A percentile compares a stretch with the other conserved stretches of the same genome.
Conservation (phyloP, 345 rosid genomes). For the Odontarrhena argentea region DNA sequence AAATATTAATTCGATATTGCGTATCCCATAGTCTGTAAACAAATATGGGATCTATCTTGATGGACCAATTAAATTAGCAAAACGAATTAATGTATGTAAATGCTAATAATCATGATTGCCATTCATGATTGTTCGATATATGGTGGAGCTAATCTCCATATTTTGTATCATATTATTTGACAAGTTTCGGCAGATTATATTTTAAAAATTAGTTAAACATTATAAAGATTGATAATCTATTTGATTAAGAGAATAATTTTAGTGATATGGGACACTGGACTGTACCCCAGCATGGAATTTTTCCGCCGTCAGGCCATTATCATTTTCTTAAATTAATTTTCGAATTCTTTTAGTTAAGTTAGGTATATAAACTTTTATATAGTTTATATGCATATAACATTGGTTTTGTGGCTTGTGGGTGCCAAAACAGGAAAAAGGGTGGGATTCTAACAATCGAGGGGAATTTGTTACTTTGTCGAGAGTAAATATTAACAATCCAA, state of each 20-base stretch:
- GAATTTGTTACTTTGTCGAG: neutral
- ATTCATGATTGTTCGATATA: slow-evolving; percentile 37
- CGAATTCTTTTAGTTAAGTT: slow-evolving; percentile 27
- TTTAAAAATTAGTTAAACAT: slow-evolving; percentile 5
- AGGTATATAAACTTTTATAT: slow-evolving; percentile 14
- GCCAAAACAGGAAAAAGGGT: neutral
- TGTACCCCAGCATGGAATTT: slow-evolving; percentile 34
- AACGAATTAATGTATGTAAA: slow-evolving; percentile 27
- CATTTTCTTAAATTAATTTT: slow-evolving; percentile 24
- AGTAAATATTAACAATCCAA: neutral
- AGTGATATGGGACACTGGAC: slow-evolving; percentile 11
- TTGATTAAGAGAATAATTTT: slow-evolving; percentile 8
- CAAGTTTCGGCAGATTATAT: slow-evolving; percentile 8
- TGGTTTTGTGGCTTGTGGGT: neutral
- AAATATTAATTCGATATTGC: slow-evolving; percentile 18
- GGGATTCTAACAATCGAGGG: slow-evolving; percentile 11
- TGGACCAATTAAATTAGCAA: slow-evolving; percentile 32
- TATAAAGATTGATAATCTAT: neutral
- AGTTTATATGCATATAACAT: slow-evolving; percentile 7
- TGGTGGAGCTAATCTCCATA: slow-evolving; percentile 34
- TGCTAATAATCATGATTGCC: slow-evolving; percentile 38
- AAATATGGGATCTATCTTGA: slow-evolving; percentile 31
- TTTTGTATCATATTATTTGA: slow-evolving; percentile 13
- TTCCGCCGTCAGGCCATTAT: slow-evolving; percentile 43
- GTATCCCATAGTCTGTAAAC: slow-evolving; percentile 33